Conservation (phyloP, 2,329 filamentous ascomycete genomes). For the Fusarium robinianum region DNA sequence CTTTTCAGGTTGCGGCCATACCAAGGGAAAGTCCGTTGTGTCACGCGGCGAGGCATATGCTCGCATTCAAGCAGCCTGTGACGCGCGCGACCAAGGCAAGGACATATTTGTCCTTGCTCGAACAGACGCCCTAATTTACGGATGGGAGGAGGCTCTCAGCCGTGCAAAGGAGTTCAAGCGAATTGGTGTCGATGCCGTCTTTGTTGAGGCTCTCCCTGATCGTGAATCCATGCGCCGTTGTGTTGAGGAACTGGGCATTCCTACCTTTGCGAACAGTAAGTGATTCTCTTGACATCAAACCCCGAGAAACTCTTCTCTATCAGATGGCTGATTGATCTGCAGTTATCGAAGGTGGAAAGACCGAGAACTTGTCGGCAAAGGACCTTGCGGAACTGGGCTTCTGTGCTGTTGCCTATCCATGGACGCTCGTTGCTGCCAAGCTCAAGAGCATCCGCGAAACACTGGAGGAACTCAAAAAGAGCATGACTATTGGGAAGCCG, state of each 20-base stretch:
- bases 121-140: slow-evolving; percentile 47
- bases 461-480: slow-evolving; percentile 46
- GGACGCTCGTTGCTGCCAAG: slow-evolving; percentile 49
- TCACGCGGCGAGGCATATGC: slow-evolving; percentile 51
- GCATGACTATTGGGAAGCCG: slow-evolving; percentile 47
- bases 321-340: not conserved
- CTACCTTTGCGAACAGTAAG: slow-evolving; percentile 46
- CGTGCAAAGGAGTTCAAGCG: slow-evolving; percentile 47
- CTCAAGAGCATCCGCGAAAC: slow-evolving; percentile 46
- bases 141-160: slow-evolving; percentile 51
- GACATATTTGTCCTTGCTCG: slow-evolving; percentile 53
- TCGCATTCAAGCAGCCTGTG: slow-evolving; percentile 49
- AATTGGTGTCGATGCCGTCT: slow-evolving; percentile 51
- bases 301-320: not conserved
- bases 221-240: slow-evolving; percentile 47
- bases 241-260: slow-evolving; percentile 44
- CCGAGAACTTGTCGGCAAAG: slow-evolving; percentile 41
- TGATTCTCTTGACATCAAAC: not conserved
- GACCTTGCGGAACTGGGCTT: slow-evolving; percentile 46
- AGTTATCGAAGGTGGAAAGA: slow-evolving; percentile 42
- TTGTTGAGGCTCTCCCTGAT: slow-evolving; percentile 49
- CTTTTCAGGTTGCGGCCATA: slow-evolving; percentile 42
- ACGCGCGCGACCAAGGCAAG: slow-evolving; percentile 48
- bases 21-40: slow-evolving; percentile 52
- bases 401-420: slow-evolving; percentile 49